Evolutionary conservation across 441 rosid genomes (phyloP).

Genomic region (Metrosideros polymorpha): DNA sequence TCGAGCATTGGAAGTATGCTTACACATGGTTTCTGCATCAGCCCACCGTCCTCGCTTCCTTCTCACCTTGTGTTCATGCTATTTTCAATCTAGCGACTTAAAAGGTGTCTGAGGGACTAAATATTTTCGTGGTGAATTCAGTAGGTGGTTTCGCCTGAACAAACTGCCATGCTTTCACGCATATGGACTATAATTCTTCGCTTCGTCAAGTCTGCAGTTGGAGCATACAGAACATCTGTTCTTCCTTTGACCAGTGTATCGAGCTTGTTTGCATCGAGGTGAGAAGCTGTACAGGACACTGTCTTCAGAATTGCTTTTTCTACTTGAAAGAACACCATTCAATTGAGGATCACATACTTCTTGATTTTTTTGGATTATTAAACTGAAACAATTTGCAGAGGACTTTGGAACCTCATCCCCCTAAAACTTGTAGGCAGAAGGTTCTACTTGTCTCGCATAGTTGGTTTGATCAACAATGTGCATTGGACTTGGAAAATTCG

Average conservation of each 20-base stretch:
- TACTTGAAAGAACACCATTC: neutral
- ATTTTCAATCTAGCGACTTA: neutral
- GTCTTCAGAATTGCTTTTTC: neutral
- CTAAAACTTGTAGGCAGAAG: neutral
- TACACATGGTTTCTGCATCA: neutral
- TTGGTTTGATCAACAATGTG: neutral
- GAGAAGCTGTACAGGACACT: slow-evolving; percentile 7
- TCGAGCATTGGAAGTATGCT: neutral
- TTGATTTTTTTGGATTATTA: neutral
- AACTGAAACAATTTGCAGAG: neutral
- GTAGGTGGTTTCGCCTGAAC: neutral
- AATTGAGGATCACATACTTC: neutral
- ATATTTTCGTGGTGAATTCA: neutral
- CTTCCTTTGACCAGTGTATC: neutral
- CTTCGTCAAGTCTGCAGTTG: neutral
- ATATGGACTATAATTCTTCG: neutral
- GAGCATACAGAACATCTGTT: neutral
- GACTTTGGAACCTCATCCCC: neutral
- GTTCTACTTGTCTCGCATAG: neutral
- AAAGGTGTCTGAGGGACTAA: neutral
- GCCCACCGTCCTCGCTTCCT: neutral
- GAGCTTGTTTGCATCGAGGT: neutral
- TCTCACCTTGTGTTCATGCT: neutral
- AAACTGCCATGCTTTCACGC: neutral
- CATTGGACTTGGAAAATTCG: neutral